A percentile compares a stretch with the other conserved stretches of the same genome.
Conservation (phyloP, 257 asterid genomes). For the Ajuga chamaepitys region DNA sequence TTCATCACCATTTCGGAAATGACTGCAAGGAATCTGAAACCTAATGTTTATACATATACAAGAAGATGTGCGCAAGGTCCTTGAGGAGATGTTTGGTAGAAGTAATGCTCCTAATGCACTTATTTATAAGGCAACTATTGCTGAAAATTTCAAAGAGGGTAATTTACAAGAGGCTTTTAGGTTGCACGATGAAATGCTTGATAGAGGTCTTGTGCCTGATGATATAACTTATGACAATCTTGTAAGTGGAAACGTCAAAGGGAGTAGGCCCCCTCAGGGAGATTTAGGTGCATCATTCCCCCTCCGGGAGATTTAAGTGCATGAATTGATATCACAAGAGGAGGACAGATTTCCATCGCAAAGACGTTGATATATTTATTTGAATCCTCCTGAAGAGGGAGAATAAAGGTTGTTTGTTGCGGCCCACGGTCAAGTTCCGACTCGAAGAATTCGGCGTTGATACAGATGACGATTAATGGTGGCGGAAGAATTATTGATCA, state of each 20-base stretch:
- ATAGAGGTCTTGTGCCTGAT: slow-evolving; percentile 64
- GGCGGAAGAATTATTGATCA: too few species aligned
- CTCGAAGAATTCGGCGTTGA: too few species aligned
- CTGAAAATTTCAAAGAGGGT: slow-evolving; percentile 68
- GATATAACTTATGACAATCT: slow-evolving; percentile 54
- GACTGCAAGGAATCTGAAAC: slow-evolving; percentile 32
- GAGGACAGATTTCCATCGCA: background rate
- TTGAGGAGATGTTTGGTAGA: slow-evolving; percentile 56
- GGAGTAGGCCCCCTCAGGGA: slow-evolving; percentile 10
- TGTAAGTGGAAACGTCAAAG: slow-evolving; percentile 37
- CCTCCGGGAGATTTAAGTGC: slow-evolving; percentile 23
- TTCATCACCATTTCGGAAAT: slow-evolving; percentile 49
- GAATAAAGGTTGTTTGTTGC: slow-evolving; percentile 3
- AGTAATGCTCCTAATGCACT: slow-evolving; percentile 48
- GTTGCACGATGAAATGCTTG: slow-evolving; percentile 82
- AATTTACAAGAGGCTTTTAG: slow-evolving; percentile 74
- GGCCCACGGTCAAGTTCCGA: slow-evolving; percentile 2
- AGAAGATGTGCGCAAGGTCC: slow-evolving; percentile 51
- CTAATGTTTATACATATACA: slow-evolving; percentile 57
- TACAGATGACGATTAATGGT: too few species aligned
- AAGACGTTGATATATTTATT: background rate
- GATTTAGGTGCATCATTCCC: too few species aligned
- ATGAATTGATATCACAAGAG: slow-evolving; percentile 8
- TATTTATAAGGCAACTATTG: slow-evolving; percentile 53
- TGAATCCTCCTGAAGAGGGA: background rate